phyloP scores from a whole-genome alignment of 371 early-diverging fungal species.

The Batkoa obscura region DNA sequence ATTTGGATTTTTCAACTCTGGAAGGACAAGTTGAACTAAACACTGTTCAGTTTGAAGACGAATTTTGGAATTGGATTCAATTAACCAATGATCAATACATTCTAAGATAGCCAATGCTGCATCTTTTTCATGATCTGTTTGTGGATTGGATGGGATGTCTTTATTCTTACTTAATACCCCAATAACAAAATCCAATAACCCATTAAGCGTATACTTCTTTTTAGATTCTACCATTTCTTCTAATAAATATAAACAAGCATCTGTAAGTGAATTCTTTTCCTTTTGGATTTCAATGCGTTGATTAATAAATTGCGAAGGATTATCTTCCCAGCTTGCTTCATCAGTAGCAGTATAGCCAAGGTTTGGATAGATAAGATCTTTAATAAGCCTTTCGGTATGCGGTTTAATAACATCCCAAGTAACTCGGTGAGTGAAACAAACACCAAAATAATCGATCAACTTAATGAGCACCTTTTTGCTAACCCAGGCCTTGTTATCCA shows the following conservation, averaged over 20 bases:
- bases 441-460: slow-evolving; percentile 13
- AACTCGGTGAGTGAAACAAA: slow-evolving; percentile 55
- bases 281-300: slow-evolving; percentile 43
- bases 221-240: slow-evolving; percentile 51
- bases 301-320: slow-evolving; percentile 81
- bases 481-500: slow-evolving; percentile 39
- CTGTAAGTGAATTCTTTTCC: slow-evolving; percentile 46
- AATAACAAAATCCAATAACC: slow-evolving; percentile 53
- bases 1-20: slow-evolving; percentile 60
- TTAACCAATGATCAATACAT: slow-evolving; percentile 22
- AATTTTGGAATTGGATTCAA: slow-evolving; percentile 29
- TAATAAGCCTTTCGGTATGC: slow-evolving; percentile 48
- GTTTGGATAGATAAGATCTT: slow-evolving; percentile 73
- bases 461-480: slow-evolving; percentile 23
- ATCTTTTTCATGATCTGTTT: slow-evolving; percentile 39
- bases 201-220: slow-evolving; percentile 52
- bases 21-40: slow-evolving; percentile 60
- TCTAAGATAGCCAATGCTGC: slow-evolving; percentile 75
- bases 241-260: slow-evolving; percentile 47
- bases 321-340: slow-evolving; percentile 71
- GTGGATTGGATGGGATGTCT: slow-evolving; percentile 7
- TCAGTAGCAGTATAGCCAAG: slow-evolving; percentile 67
- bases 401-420: slow-evolving; percentile 79
- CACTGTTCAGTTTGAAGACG: slow-evolving; percentile 50
- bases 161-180: slow-evolving; percentile 13